These are phyloP conservation scores for Cladorrhinum sp. DNA, from an alignment of 2,329 filamentous ascomycete genomes.

Conservation along the genomic window DNA sequence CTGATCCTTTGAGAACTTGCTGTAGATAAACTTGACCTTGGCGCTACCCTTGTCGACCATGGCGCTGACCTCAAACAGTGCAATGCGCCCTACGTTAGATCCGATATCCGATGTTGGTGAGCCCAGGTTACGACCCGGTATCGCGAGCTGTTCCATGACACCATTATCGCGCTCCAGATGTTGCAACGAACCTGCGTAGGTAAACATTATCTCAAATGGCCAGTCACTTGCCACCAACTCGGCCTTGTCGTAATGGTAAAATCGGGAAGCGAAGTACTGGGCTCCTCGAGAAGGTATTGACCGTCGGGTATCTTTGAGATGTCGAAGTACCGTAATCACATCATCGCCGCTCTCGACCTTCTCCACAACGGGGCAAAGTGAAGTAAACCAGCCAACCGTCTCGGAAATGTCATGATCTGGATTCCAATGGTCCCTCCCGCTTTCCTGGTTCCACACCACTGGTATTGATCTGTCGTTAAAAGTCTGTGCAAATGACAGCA, in stretches of 20 bases:
- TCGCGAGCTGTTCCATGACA: constrained; percentile 46
- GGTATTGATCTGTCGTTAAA: constrained; percentile 52
- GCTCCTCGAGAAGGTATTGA: constrained; percentile 43
- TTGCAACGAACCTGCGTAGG: constrained; percentile 49
- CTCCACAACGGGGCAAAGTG: constrained; percentile 50
- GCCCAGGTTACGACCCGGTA: constrained; percentile 38
- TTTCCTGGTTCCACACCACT: constrained; percentile 54
- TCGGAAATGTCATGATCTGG: constrained; percentile 50
- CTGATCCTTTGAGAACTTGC: constrained; percentile 40
- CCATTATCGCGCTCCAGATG: constrained; percentile 47
- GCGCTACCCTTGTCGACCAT: constrained; percentile 44
- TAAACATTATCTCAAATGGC: constrained; percentile 59
- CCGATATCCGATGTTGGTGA: constrained; percentile 46
- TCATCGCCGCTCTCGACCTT: constrained; percentile 45
- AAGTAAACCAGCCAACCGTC: constrained; percentile 61
- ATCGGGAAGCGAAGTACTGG: constrained; percentile 48
- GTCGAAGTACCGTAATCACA: constrained; percentile 49
- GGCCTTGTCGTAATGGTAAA: constrained; percentile 36
- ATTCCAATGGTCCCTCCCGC: constrained; percentile 45
- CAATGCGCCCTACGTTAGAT: constrained; percentile 44
- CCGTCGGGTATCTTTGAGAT: constrained; percentile 52
- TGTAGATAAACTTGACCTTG: constrained; percentile 46
- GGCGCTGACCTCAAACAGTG: constrained; percentile 51
- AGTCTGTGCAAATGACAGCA: constrained; percentile 54
- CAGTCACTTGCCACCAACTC: constrained; percentile 37